Base-by-base conservation (phyloP, 148 eudicot species). In the Pharnaceum exiguum region DNA sequence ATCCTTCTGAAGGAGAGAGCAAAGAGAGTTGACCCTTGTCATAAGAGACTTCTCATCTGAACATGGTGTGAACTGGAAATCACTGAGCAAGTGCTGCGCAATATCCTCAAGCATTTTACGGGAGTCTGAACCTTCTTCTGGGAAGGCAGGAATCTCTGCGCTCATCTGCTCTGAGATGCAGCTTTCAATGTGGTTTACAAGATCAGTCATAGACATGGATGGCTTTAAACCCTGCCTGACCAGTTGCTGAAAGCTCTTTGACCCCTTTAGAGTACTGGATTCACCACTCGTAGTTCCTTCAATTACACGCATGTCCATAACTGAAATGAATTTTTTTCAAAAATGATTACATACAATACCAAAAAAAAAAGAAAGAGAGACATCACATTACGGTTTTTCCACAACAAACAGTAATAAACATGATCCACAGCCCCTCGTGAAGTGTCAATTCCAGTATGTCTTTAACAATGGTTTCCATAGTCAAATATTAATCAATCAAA, bases 41-140 rank as follows among this genome's bases (percentile, higher is more conserved):
- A 93, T 88, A 55, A 93, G 82, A 10, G 70, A 81, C 31, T 69
- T 78, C 62, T 93, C 98, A 44, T 88, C 95, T 6, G 81, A 79
- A 25, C 74, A 72, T 18, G 74, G 27, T 6, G 81, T 48, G n/a
- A 51, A 37, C 13, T 79, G 79, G n/a, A 76, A 54, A 69, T 90
- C 95, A 10, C 80, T 67, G 7, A 90, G 73, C 37, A 86, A 73
- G 55, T 66, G 71, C 46, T 82, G 75, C 11, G 95, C 60, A 37
- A 93, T 74, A 65, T 81, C 75, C 39, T 85, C 89, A 6, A 93
- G 72, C 71, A 74, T 69, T 38, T 71, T 67, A 13, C 63, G 81
- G 61, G 80, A 62, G 53, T 85, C 80, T 13, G 69, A 36, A 37
- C 62, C 82, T 55, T 76, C 74, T 28, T 63, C 71, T 0, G 70